Conservation (phyloP, 257 asterid species). For the Nemophila menziesii region DNA sequence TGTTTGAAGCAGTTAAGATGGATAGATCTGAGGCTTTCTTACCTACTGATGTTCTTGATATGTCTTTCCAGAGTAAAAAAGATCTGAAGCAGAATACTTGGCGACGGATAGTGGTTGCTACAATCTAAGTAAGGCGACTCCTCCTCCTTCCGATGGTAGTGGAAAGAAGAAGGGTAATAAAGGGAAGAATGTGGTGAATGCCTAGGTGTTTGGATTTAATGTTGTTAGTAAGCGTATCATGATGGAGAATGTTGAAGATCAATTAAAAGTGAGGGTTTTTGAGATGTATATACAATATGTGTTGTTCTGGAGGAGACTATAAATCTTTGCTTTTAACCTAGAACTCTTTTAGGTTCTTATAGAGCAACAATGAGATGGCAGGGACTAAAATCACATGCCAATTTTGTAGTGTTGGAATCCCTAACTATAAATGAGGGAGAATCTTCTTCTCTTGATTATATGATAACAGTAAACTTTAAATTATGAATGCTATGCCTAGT, state of each 20-base stretch:
- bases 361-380: constrained; percentile 44
- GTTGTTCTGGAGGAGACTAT: constrained; percentile 28
- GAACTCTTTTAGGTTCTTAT: constrained; percentile 25
- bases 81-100: constrained; percentile 32
- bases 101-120: too few relatives aligned
- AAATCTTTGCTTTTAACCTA: constrained; percentile 21
- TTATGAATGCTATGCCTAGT: background rate
- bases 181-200: constrained; percentile 85
- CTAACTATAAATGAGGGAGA: constrained; percentile 22
- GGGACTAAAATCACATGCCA: constrained; percentile 45
- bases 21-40: constrained; percentile 73
- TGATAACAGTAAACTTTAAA: background rate
- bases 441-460: background rate
- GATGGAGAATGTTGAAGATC: constrained; percentile 86
- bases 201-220: constrained; percentile 78
- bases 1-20: constrained; percentile 79
- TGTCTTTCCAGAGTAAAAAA: constrained; percentile 48
- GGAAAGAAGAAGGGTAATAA: constrained; percentile 76
- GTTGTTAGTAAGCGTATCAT: constrained; percentile 93
- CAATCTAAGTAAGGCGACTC: constrained; percentile 12
- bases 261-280: constrained; percentile 11
- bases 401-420: constrained; percentile 37
- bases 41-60: constrained; percentile 63
- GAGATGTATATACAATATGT: constrained; percentile 36
- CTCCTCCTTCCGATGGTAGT: constrained; percentile 36